A percentile compares a stretch with the other conserved stretches of the same genome.
Evolutionary conservation across 352 stramenopile genomes (phyloP).

Genomic region (Globisporangium sylvaticum): DNA sequence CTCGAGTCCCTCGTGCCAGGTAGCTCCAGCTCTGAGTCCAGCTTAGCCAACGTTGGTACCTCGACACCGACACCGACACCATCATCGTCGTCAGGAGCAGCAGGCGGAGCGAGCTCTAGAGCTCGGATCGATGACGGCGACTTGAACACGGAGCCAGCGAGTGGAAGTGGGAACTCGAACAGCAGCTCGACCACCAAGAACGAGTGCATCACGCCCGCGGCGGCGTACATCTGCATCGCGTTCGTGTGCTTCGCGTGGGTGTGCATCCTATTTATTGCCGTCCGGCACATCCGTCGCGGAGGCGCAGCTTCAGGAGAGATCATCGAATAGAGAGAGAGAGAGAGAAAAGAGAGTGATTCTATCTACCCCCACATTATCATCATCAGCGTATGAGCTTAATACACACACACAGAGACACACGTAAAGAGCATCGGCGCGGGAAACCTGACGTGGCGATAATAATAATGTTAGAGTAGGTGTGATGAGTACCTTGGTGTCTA

Average conservation of each 20-base stretch:
- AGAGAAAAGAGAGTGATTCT: not conserved
- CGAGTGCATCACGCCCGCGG: slow-evolving; percentile 22
- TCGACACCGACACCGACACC: not conserved
- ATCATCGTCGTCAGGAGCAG: not conserved
- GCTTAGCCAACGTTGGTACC: not conserved
- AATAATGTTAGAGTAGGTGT: not conserved
- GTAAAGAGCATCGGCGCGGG: not conserved
- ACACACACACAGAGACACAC: not conserved
- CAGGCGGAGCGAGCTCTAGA: not conserved
- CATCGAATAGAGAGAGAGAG: not conserved
- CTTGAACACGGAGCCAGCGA: not conserved
- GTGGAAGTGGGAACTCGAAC: not conserved
- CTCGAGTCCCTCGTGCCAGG: slow-evolving; percentile 26
- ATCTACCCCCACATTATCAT: not conserved
- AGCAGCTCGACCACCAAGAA: not conserved
- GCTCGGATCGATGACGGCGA: not conserved
- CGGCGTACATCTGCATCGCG: slow-evolving; percentile 52
- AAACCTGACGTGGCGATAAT: not conserved
- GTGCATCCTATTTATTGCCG: slow-evolving; percentile 49
- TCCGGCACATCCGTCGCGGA: slow-evolving; percentile 23
- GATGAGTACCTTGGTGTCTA: not conserved
- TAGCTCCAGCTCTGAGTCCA: not conserved
- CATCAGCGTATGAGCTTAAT: not conserved
- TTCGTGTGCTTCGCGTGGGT: slow-evolving; percentile 42
- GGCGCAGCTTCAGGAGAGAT: not conserved